These are phyloP conservation scores for Cinnamomum micranthum DNA, from an alignment of 164 flowering plant genomes.

Conservation along the genomic window DNA sequence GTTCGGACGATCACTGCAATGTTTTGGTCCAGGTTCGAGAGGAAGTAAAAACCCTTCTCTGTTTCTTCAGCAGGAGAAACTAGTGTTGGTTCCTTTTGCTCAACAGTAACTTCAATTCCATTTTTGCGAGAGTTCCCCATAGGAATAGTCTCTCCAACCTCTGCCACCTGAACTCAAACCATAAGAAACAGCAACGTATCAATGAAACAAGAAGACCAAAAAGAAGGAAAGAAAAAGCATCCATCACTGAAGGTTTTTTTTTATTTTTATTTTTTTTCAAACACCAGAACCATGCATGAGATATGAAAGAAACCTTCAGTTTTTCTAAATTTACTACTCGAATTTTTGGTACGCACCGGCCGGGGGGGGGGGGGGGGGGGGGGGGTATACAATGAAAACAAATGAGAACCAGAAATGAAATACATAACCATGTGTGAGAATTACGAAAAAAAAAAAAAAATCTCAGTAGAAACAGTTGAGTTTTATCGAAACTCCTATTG, in stretches of 20 bases:
- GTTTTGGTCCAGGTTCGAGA: conserved; percentile 65
- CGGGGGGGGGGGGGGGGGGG: no score
- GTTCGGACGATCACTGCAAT: conserved; percentile 60
- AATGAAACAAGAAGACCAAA: background rate
- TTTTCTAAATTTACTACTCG: no score
- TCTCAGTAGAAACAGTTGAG: background rate
- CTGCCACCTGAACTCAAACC: conserved; percentile 14
- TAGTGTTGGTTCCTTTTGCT: conserved; percentile 37
- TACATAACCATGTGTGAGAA: no score
- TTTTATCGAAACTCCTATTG: background rate
- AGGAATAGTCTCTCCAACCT: conserved; percentile 9
- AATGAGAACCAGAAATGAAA: no score
- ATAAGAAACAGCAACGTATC: background rate
- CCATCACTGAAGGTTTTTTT: background rate
- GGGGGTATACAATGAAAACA: no score
- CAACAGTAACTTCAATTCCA: conserved; percentile 20
- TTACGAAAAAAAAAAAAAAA: no score
- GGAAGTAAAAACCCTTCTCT: conserved; percentile 46
- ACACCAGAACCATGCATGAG: no score
- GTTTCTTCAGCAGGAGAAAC: conserved; percentile 55
- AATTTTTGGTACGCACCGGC: no score
- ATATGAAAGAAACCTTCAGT: background rate
- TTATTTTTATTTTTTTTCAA: no score
- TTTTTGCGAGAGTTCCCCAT: conserved; percentile 20
- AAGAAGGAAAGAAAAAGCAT: background rate